Percentiles rank a stretch among this genome's conserved stretches.
These are phyloP conservation scores for Cicer judaicum DNA, from an alignment of 306 rosid species.

Conservation along the genomic window DNA sequence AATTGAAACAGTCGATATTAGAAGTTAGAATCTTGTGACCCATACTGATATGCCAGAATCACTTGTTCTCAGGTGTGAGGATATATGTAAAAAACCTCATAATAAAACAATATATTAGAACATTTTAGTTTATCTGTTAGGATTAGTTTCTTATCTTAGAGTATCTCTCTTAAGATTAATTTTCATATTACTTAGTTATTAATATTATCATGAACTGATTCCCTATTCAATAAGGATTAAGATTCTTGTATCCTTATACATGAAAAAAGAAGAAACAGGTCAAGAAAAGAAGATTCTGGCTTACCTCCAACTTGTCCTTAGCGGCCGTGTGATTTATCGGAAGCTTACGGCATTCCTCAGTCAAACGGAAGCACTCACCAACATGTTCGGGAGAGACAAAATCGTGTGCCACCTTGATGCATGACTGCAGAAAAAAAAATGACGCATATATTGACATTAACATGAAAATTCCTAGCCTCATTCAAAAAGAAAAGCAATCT, in stretches of 20 bases:
- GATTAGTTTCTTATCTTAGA: neutral
- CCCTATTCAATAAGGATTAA: neutral
- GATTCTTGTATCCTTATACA: neutral
- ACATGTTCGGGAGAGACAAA: slow-evolving; percentile 91
- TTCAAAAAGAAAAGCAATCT: neutral
- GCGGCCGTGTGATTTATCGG: slow-evolving; percentile 65
- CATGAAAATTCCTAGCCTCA: neutral
- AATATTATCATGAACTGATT: neutral
- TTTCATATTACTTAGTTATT: neutral
- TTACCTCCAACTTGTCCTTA: slow-evolving; percentile 85
- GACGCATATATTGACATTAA: neutral
- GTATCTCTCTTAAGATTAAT: neutral
- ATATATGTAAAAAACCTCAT: neutral
- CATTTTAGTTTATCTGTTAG: neutral
- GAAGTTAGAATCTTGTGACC: neutral
- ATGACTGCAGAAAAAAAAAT: slow-evolving; percentile 56
- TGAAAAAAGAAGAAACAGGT: neutral
- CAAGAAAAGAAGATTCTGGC: neutral
- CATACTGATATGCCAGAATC: neutral
- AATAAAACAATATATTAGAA: neutral
- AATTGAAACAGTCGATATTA: neutral
- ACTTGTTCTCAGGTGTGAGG: neutral
- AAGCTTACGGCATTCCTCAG: slow-evolving; percentile 78
- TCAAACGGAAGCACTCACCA: slow-evolving; percentile 73
- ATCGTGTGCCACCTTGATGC: slow-evolving; percentile 86